These are phyloP conservation scores for Salix caprea DNA, from an alignment of 345 rosid species.

Conservation along the genomic window DNA sequence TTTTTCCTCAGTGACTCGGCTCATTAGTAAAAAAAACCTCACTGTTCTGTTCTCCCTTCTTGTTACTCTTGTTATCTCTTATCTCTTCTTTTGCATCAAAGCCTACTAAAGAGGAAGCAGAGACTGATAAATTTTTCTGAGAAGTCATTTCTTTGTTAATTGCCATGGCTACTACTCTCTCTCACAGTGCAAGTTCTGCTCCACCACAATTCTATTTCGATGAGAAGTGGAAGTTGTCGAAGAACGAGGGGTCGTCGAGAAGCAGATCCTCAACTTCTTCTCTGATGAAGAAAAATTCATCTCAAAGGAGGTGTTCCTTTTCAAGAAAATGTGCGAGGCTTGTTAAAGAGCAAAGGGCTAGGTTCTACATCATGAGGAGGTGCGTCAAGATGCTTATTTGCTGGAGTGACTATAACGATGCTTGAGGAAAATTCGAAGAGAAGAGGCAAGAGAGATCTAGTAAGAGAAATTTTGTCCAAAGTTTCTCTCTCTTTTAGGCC, in stretches of 20 bases:
- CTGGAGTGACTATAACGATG: slow-evolving; percentile 83
- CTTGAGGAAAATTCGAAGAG: slow-evolving; percentile 25
- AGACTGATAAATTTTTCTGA: background rate
- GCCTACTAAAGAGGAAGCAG: background rate
- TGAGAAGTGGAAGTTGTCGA: slow-evolving; percentile 31
- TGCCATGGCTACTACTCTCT: background rate
- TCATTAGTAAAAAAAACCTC: slow-evolving; percentile 9
- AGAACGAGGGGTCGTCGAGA: slow-evolving; percentile 43
- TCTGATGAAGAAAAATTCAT: slow-evolving; percentile 25
- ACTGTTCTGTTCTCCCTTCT: slow-evolving; percentile 16
- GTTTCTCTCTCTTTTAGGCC: background rate
- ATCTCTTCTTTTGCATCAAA: background rate
- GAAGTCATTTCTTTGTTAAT: background rate
- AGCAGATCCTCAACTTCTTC: slow-evolving; percentile 44
- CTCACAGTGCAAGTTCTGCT: slow-evolving; percentile 23
- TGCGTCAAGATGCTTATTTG: slow-evolving; percentile 91
- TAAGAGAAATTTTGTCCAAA: background rate
- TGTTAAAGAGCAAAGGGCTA: slow-evolving; percentile 86
- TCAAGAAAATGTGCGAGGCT: slow-evolving; percentile 76
- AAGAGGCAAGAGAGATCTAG: background rate
- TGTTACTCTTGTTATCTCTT: background rate
- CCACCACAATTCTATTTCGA: slow-evolving; percentile 20
- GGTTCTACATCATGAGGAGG: slow-evolving; percentile 87
- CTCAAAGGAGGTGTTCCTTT: slow-evolving; percentile 56
- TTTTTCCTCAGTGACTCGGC: slow-evolving; percentile 19